These are phyloP conservation scores for Ophiostoma novo-ulmi DNA, from an alignment of 2,329 filamentous ascomycete species.

Conservation along the genomic window DNA sequence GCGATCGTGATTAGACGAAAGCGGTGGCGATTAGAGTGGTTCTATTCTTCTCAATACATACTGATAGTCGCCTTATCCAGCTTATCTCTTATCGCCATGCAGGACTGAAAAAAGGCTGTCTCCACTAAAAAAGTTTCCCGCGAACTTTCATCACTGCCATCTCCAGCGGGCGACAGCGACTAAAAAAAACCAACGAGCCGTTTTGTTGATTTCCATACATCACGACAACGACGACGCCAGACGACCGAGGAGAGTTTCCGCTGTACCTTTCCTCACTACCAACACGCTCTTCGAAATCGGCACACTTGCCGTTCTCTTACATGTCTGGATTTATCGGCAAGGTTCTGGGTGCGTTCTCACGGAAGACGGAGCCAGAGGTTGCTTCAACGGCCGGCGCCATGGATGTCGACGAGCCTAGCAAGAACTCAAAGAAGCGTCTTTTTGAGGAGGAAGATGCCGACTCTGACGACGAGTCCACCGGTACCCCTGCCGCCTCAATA, in stretches of 20 bases:
- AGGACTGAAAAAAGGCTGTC: conserved; percentile 15
- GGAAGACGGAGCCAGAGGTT: conserved; percentile 1
- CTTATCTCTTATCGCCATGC: conserved; percentile 18
- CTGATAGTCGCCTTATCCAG: background rate
- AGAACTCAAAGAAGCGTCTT: conserved; percentile 41
- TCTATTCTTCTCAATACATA: background rate
- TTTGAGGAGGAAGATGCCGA: conserved; percentile 51
- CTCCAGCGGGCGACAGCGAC: background rate
- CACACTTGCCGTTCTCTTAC: background rate
- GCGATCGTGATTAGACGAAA: background rate
- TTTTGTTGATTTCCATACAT: background rate
- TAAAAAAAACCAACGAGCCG: background rate
- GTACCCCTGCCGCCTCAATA: background rate
- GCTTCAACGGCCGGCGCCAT: conserved; percentile 5
- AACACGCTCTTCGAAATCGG: background rate
- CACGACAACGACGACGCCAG: background rate
- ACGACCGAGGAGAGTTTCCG: background rate
- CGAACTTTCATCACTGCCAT: background rate
- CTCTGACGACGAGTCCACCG: conserved; percentile 34
- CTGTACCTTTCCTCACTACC: background rate
- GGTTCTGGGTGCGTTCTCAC: conserved; percentile 20
- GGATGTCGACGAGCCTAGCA: conserved; percentile 11
- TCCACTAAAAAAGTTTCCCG: conserved; percentile 23
- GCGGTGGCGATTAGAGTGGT: background rate
- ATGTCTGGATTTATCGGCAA: conserved; percentile 25